Percentiles rank a stretch among this genome's conserved stretches.
phyloP scores from a whole-genome alignment of 129 eudicot genomes.

The Saussurea involucrata region DNA sequence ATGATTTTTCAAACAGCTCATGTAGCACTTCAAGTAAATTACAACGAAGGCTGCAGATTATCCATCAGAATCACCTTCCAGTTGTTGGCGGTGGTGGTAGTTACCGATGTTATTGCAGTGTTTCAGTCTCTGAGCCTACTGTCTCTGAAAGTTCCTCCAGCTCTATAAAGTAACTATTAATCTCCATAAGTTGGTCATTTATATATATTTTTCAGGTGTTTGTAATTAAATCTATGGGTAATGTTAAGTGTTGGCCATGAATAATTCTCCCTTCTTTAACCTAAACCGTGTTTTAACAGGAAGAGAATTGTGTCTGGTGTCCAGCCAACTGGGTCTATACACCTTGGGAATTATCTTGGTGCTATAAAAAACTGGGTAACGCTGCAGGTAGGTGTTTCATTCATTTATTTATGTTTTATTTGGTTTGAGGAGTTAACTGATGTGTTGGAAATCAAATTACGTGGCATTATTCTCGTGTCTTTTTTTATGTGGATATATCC shows the following conservation, averaged over 20 bases:
- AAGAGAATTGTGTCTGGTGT: conserved; percentile 95
- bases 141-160: conserved; percentile 37
- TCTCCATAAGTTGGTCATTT: not conserved
- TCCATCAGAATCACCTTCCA: conserved; percentile 27
- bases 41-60: conserved; percentile 24
- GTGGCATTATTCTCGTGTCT: not conserved
- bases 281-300: conserved; percentile 34
- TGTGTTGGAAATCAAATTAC: not conserved
- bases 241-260: not conserved
- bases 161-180: conserved; percentile 44
- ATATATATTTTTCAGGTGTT: not conserved
- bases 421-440: not conserved
- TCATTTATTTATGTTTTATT: not conserved
- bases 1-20: conserved; percentile 34
- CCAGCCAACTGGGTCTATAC: conserved; percentile 97
- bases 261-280: not conserved
- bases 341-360: conserved; percentile 97
- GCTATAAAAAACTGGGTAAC: conserved; percentile 94
- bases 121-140: conserved; percentile 39
- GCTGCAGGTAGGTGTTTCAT: conserved; percentile 55
- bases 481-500: not conserved
- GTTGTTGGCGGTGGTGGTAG: conserved; percentile 14
- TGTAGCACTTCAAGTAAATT: conserved; percentile 23
- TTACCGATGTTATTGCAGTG: conserved; percentile 58
- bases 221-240: not conserved